Evolutionary conservation across 1,284 basidiomycete species (phyloP), one percentile per base, ranked within the genome.

Genomic region (Cronartium quercuum): DNA sequence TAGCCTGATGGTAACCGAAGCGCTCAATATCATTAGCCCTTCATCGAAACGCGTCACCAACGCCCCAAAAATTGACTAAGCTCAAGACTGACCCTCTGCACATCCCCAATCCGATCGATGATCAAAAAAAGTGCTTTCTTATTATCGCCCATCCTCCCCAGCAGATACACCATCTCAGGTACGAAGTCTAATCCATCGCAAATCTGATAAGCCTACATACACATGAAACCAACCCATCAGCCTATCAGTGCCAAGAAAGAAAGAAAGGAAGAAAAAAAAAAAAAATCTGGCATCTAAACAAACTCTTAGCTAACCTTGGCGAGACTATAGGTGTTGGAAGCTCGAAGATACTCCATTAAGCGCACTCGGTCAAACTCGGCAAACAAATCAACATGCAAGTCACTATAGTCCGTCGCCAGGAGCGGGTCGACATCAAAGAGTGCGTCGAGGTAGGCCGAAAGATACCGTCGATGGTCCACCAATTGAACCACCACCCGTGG

Each of bases 91-190:
- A 90, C 91, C 70, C 92, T 85, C 77, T 92, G 87, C 1, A 98
- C 96, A 81, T 98, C 94, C 0, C 90, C 92, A 2, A 98, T 85
- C 13, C 94, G 86, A 81, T 98, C 94, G 77, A 99, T 98, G 79
- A 99, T 98, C 37, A 99, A 86, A 76, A 89, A 91, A 76, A 99
- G 83, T 0, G 96, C 96, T 79, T 91, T 87, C 84, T 92, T 94
- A 82, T 97, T 97, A 82, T 98, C 92, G 6, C 96, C 96, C 90
- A 98, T 97, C 10, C 92, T 88, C 0, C 96, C 96, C 0, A 98
- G 88, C 0, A 98, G 85, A 84, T 97, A 98, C 6, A 99, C 95
- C 91, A 96, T 96, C 83, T 98, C 96, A 0, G 89, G 88, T 0
- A 99, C 94, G 55, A 92, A 87, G 79, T 95, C 93, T 47, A 88